Conservation (phyloP, 257 asterid genomes). For the Verbena officinalis region DNA sequence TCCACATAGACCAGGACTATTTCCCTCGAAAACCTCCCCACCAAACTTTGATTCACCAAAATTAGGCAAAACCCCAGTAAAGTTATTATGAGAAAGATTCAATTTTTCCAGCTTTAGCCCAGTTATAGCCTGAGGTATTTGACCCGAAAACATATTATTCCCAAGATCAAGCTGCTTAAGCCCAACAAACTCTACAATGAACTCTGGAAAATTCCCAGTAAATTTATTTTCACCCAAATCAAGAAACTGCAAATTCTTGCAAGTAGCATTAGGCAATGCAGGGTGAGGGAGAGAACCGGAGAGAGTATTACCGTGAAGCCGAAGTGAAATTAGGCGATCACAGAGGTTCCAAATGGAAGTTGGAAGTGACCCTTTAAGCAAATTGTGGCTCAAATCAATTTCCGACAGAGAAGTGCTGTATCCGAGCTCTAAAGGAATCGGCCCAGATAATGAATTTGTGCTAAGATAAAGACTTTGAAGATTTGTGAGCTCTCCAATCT, state of each 20-base stretch:
- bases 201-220: constrained; percentile 76
- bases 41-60: constrained; percentile 75
- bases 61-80: constrained; percentile 82
- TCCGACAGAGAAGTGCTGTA: constrained; percentile 75
- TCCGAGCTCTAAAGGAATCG: constrained; percentile 88
- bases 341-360: constrained; percentile 94
- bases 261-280: constrained; percentile 73
- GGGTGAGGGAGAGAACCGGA: constrained; percentile 83
- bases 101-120: constrained; percentile 62
- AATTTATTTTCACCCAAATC: constrained; percentile 80
- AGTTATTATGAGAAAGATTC: constrained; percentile 92
- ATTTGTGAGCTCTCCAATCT: constrained; percentile 73
- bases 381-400: constrained; percentile 78
- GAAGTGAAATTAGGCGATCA: constrained; percentile 65
- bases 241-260: constrained; percentile 68
- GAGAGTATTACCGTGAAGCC: constrained; percentile 73
- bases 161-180: constrained; percentile 83
- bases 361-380: constrained; percentile 71
- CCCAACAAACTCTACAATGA: constrained; percentile 51
- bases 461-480: constrained; percentile 75
- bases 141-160: constrained; percentile 61
- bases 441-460: constrained; percentile 67
- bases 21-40: constrained; percentile 72
- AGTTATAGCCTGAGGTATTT: constrained; percentile 54
- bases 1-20: constrained; percentile 83